Conservation (phyloP, 2,329 filamentous ascomycete genomes). For the Aureobasidium vineae region DNA sequence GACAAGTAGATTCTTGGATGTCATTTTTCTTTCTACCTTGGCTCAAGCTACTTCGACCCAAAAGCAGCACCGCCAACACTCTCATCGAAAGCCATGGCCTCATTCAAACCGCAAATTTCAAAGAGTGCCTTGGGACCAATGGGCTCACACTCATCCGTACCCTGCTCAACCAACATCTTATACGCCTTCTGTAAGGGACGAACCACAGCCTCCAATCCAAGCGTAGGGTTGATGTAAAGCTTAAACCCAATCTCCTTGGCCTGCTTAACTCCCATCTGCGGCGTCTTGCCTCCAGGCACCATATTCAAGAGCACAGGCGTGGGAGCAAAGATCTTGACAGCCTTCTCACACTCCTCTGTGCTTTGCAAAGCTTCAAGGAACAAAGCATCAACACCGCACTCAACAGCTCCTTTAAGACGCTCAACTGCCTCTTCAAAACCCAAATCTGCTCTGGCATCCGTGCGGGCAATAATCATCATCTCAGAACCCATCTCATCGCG, state of each 20-base stretch:
- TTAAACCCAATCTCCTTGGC: conserved; percentile 57
- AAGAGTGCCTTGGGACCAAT: conserved; percentile 52
- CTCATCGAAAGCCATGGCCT: conserved; percentile 52
- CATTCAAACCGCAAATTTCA: conserved; percentile 53
- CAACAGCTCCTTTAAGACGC: conserved; percentile 52
- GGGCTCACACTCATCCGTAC: conserved; percentile 39
- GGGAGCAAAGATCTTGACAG: conserved; percentile 49
- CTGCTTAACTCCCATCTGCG: conserved; percentile 53
- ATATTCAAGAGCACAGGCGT: conserved; percentile 57
- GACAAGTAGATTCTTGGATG: no score
- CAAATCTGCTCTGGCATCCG: conserved; percentile 57
- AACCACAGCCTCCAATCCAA: conserved; percentile 49
- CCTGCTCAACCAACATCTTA: conserved; percentile 40
- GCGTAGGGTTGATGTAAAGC: conserved; percentile 58
- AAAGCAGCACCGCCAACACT: conserved; percentile 44
- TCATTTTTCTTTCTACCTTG: no score
- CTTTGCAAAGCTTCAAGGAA: conserved; percentile 60
- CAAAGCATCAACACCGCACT: conserved; percentile 57
- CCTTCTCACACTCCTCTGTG: conserved; percentile 50
- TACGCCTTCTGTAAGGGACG: conserved; percentile 35
- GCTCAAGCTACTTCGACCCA: conserved; percentile 1
- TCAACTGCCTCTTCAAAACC: conserved; percentile 58
- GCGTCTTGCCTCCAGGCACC: conserved; percentile 57
- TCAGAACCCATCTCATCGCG: conserved; percentile 52
- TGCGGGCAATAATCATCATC: conserved; percentile 64